phyloP scores from a whole-genome alignment of 2,329 filamentous ascomycete genomes.

The Cadophora sp. region DNA sequence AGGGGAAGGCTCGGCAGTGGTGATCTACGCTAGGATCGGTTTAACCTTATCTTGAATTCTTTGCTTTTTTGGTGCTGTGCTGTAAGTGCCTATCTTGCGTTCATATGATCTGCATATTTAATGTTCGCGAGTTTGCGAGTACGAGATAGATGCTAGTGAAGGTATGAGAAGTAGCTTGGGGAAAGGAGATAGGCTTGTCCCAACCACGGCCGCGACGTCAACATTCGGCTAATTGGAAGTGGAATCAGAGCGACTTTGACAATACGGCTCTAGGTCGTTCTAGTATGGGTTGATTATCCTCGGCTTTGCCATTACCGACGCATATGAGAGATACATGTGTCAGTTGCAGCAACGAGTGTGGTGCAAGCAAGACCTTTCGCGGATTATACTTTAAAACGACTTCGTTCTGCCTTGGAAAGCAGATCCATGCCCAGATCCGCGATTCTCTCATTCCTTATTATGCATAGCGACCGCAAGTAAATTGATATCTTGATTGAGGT shows the following conservation, averaged over 20 bases:
- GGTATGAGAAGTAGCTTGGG: too few species aligned
- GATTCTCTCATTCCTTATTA: too few species aligned
- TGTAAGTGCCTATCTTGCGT: not conserved
- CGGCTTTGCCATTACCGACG: not conserved
- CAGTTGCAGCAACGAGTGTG: not conserved
- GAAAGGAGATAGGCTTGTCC: not conserved
- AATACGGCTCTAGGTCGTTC: not conserved
- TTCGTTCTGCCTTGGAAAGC: too few species aligned
- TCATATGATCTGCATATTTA: not conserved
- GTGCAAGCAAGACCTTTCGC: too few species aligned
- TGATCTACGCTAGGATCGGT: conserved; percentile 9
- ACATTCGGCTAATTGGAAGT: not conserved
- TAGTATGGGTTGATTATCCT: not conserved
- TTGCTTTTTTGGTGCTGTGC: not conserved
- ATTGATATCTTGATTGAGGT: too few species aligned
- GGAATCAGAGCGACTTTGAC: not conserved
- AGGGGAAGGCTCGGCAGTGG: not conserved
- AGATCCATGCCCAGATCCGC: too few species aligned
- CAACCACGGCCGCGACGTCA: not conserved
- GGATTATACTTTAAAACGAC: not conserved
- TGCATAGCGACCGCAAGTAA: too few species aligned
- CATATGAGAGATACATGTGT: not conserved
- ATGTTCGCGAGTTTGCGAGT: not conserved
- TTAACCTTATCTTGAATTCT: not conserved
- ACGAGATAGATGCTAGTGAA: not conserved